Conservation (phyloP, 305 asterid species). For the Solanum aculeatissimum region DNA sequence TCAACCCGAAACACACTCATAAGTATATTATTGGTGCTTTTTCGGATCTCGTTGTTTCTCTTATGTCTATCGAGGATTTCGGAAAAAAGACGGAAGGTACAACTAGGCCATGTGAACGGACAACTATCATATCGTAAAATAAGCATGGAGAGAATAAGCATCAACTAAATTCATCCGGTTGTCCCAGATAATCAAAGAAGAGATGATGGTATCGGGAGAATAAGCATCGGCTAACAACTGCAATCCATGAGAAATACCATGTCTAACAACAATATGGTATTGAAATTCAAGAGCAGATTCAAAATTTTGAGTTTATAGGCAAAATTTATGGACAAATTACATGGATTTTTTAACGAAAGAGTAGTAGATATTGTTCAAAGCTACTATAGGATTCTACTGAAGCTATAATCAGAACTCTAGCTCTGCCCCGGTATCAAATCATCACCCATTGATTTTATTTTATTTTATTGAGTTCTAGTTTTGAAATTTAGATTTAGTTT, state of each 20-base stretch:
- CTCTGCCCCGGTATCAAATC: background rate
- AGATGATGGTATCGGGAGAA: background rate
- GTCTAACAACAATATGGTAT: background rate
- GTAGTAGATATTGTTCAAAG: background rate
- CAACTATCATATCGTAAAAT: background rate
- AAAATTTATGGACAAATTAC: too few species aligned
- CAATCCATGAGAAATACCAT: background rate
- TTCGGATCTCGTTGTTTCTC: conserved; percentile 51
- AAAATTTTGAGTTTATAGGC: background rate
- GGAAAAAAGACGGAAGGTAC: background rate
- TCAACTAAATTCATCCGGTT: background rate
- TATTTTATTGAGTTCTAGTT: background rate
- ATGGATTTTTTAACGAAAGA: background rate
- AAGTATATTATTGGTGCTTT: conserved; percentile 54
- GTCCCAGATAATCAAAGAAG: background rate
- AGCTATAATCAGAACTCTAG: background rate
- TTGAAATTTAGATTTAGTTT: background rate
- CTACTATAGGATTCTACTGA: background rate
- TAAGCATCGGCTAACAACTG: background rate
- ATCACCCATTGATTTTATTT: background rate
- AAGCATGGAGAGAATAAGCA: background rate
- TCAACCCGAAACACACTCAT: conserved; percentile 63
- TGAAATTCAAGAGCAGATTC: background rate
- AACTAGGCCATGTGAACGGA: background rate
- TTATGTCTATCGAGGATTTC: conserved; percentile 6